A percentile compares a stretch with the other conserved stretches of the same genome.
Conservation (phyloP, 768 basidiomycete genomes). For the Guyanaporus albipodus region DNA sequence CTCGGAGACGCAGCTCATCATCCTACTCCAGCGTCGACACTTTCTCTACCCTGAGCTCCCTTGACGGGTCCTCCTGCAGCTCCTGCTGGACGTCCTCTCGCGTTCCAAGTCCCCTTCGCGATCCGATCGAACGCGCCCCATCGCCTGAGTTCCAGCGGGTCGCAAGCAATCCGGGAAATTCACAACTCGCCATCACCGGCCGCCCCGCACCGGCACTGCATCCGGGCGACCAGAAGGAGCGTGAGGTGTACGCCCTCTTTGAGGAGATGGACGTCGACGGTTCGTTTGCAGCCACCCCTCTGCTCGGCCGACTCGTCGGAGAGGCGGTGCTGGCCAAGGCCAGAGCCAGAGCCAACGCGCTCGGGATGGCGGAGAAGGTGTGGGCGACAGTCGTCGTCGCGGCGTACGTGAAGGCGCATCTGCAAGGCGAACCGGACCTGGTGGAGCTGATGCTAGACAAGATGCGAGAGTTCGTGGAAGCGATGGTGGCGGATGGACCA, state of each 20-base stretch:
- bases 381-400: constrained; percentile 50
- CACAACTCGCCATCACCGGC: not conserved
- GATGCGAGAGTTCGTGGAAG: constrained; percentile 37
- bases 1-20: constrained; percentile 8
- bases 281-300: constrained; percentile 37
- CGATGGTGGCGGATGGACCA: not conserved
- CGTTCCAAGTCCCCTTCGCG: constrained; percentile 23
- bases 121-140: constrained; percentile 26
- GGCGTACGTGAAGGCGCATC: constrained; percentile 41
- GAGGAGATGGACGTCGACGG: constrained; percentile 44
- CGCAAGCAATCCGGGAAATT: not conserved
- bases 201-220: too few relatives aligned
- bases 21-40: constrained; percentile 31
- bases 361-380: constrained; percentile 31
- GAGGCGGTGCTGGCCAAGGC: constrained; percentile 30
- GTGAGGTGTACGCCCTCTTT: constrained; percentile 36
- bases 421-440: constrained; percentile 37
- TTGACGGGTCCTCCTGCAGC: constrained; percentile 36
- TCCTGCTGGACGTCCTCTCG: constrained; percentile 32
- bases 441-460: constrained; percentile 42
- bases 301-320: constrained; percentile 37
- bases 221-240: too few relatives aligned
- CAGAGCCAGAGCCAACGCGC: constrained; percentile 26
- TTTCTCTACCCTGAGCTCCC: constrained; percentile 49
- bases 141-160: constrained; percentile 30